These are phyloP conservation scores for Selenicereus undatus DNA, from an alignment of 148 eudicot species.

Conservation along the genomic window DNA sequence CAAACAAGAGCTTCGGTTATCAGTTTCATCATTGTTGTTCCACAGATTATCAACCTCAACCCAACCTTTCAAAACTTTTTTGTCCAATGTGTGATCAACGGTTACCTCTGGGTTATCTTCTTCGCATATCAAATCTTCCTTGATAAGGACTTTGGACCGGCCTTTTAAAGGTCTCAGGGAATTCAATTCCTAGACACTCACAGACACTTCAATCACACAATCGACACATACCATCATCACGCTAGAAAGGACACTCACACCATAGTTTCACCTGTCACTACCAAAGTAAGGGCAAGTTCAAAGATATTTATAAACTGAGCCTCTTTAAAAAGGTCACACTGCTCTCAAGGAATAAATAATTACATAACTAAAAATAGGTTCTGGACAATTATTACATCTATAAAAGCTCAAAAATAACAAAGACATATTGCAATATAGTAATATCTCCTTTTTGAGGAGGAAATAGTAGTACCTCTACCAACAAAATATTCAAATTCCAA, in stretches of 20 bases:
- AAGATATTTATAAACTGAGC: background rate
- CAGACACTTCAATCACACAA: constrained; percentile 88
- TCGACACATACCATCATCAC: constrained; percentile 84
- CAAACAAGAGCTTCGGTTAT: constrained; percentile 43
- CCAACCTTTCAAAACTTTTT: constrained; percentile 74
- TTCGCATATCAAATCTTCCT: constrained; percentile 68
- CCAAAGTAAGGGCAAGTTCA: background rate
- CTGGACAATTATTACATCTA: background rate
- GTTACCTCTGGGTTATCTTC: constrained; percentile 82
- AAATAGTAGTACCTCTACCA: background rate
- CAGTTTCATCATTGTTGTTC: constrained; percentile 87
- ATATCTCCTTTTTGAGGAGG: background rate
- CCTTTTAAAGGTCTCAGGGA: constrained; percentile 66
- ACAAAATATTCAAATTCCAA: background rate
- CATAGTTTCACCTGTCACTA: constrained; percentile 64
- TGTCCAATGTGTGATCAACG: constrained; percentile 81
- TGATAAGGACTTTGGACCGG: constrained; percentile 40
- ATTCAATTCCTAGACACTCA: constrained; percentile 84
- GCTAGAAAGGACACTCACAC: constrained; percentile 96
- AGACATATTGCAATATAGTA: background rate
- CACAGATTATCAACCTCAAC: constrained; percentile 76
- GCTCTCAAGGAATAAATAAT: background rate
- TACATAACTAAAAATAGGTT: background rate
- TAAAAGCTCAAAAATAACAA: background rate
- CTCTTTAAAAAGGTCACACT: background rate